A percentile compares a stretch with the other conserved stretches of the same genome.
These are phyloP conservation scores for Elsinoe fawcettii DNA, from an alignment of 2,329 filamentous ascomycete species.

Conservation along the genomic window DNA sequence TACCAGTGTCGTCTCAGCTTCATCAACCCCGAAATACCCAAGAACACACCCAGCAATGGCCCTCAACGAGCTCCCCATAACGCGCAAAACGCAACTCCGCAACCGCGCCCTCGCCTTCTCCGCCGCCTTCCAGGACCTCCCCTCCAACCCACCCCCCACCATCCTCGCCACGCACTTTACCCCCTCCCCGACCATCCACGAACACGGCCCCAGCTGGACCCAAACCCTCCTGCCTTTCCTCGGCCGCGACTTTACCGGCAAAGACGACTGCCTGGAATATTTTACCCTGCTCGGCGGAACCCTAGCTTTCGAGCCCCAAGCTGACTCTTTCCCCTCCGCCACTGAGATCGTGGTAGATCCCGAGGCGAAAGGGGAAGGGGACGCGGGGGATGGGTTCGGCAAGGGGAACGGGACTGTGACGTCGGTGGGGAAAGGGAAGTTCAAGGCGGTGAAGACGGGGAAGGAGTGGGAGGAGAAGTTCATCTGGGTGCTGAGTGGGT, in stretches of 20 bases:
- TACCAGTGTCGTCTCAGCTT: too few relatives aligned
- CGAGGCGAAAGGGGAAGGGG: conserved; percentile 19
- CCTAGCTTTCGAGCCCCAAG: conserved; percentile 28
- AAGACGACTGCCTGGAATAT: conserved; percentile 32
- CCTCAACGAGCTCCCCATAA: conserved; percentile 6
- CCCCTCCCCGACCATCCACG: conserved; percentile 31
- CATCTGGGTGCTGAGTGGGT: conserved; percentile 28
- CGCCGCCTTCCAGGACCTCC: not conserved
- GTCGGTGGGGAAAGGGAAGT: conserved; percentile 25
- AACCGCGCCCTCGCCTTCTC: not conserved
- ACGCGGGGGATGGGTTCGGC: conserved; percentile 2
- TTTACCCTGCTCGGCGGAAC: conserved; percentile 30
- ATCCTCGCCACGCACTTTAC: conserved; percentile 13
- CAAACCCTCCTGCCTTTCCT: conserved; percentile 33
- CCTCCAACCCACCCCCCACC: not conserved
- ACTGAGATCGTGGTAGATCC: conserved; percentile 33
- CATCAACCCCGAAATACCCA: too few relatives aligned
- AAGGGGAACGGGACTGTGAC: conserved; percentile 22
- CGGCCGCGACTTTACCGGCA: conserved; percentile 30
- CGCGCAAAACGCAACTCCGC: not conserved
- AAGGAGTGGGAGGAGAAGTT: conserved; percentile 29
- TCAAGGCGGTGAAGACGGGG: conserved; percentile 27
- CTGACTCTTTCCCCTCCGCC: conserved; percentile 29
- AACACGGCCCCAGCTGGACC: conserved; percentile 37
- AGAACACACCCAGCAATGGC: not conserved